Conservation (phyloP, 179 eudicot genomes). For the Gypsophila paniculata region DNA sequence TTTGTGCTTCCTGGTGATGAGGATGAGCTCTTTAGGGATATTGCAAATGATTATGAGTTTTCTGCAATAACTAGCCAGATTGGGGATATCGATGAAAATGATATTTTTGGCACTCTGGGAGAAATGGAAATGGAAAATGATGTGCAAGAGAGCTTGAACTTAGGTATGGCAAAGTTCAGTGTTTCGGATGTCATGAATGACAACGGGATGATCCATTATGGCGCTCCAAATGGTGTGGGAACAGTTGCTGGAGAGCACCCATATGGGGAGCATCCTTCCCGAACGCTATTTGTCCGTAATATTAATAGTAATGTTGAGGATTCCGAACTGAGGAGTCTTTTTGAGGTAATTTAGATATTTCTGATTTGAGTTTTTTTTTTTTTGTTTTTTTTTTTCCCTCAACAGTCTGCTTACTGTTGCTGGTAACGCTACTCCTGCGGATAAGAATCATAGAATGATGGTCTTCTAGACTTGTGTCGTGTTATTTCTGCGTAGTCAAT, state of each 20-base stretch:
- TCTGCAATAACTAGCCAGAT: slow-evolving; percentile 37
- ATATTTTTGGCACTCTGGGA: slow-evolving; percentile 74
- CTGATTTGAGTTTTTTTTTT: not conserved
- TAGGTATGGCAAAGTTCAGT: slow-evolving; percentile 47
- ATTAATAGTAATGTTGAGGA: slow-evolving; percentile 87
- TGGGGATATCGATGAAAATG: slow-evolving; percentile 69
- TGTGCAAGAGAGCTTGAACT: slow-evolving; percentile 43
- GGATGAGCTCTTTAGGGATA: slow-evolving; percentile 75
- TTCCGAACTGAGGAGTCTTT: slow-evolving; percentile 63
- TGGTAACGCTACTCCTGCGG: not conserved
- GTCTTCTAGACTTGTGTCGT: not conserved
- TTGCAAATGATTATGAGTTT: slow-evolving; percentile 56
- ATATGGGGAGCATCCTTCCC: slow-evolving; percentile 80
- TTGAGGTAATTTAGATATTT: slow-evolving; percentile 53
- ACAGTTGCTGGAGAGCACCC: slow-evolving; percentile 80
- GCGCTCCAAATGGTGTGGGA: slow-evolving; percentile 50
- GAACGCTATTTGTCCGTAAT: slow-evolving; percentile 84
- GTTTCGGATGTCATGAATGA: slow-evolving; percentile 52
- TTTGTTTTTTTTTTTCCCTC: too few species aligned
- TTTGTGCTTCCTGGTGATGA: slow-evolving; percentile 70
- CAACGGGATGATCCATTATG: slow-evolving; percentile 50
- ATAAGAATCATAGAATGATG: not conserved
- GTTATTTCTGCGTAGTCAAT: not conserved
- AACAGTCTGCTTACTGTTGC: too few species aligned
- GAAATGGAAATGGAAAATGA: slow-evolving; percentile 81